phyloP scores from a whole-genome alignment of 306 rosid genomes.

The Trifolium fragiferum region DNA sequence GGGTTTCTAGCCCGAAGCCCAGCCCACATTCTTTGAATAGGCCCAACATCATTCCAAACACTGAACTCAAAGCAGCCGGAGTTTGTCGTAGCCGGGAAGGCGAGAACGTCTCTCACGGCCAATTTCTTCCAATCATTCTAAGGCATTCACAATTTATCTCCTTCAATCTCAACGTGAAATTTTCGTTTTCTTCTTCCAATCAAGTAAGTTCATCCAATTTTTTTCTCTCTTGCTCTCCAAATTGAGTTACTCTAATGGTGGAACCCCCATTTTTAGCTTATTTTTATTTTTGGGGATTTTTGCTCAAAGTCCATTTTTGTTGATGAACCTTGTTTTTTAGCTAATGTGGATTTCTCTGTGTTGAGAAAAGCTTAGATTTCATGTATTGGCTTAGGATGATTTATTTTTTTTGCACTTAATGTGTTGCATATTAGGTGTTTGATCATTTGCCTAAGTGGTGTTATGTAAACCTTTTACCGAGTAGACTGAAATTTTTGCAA shows the following conservation, averaged over 20 bases:
- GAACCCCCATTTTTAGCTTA: neutral
- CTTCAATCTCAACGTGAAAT: neutral
- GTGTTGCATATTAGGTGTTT: slow-evolving; percentile 3
- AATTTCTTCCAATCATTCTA: too few relatives aligned
- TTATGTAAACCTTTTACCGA: neutral
- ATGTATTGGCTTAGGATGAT: neutral
- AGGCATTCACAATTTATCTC: neutral
- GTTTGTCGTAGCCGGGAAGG: too few relatives aligned
- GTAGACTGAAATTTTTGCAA: neutral
- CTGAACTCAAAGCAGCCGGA: too few relatives aligned
- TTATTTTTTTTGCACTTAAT: neutral
- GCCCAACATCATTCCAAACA: too few relatives aligned
- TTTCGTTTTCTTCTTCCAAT: neutral
- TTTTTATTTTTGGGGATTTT: neutral
- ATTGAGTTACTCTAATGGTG: neutral
- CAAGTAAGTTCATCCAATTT: neutral
- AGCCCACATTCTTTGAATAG: too few relatives aligned
- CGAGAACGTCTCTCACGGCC: too few relatives aligned
- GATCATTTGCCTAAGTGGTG: neutral
- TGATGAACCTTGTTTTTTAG: too few relatives aligned
- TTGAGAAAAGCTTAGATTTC: neutral
- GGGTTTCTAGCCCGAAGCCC: too few relatives aligned
- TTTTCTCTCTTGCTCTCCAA: too few relatives aligned
- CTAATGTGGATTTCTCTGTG: neutral
- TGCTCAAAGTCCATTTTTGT: too few relatives aligned